Base-by-base conservation (phyloP, 116 monocot genomes). In the Posidonia oceanica region DNA sequence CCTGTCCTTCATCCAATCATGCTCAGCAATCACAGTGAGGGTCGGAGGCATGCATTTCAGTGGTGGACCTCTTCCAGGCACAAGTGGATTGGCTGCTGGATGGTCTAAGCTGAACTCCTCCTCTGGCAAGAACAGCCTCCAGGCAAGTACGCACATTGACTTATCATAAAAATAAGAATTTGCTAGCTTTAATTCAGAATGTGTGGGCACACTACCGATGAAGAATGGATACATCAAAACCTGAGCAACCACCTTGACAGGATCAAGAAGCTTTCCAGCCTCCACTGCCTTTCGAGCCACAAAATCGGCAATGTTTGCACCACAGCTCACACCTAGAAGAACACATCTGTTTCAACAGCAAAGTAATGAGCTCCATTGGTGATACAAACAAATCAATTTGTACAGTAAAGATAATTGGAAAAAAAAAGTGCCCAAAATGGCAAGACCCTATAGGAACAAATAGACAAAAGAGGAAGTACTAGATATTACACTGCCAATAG, bases 161-260 rank as follows among this genome's bases (percentile, higher is more conserved):
- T 95, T 95, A 71, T 95, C 91, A 18, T 81, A 95, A 78, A 95
- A 95, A 63, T 95, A 95, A 63, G 95, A 91, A 72, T 95, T 95
- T 21, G 95, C 84, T 17, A 95, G 86, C 68, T 79, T 88, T 76
- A 88, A 66, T 71, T 95, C 95, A 3, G 95, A 95, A 16, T 86
- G 88, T 17, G 95, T 95, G 20, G 95, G 88, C 14, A 86, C 70
- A 18, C 82, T 81, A 41, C 95, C 95, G 3, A 88, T 86, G 79
- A 95, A 91, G 78, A 95, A 95, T 36, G 95, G 95, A 61, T 91
- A 95, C 88, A 95, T 86, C 17, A 95, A 77, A 37, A 95, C 91
- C 75, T 95, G 95, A 3, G 95, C 95, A 7, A 95, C 95, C 12
- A 95, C 84, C 73, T 88, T 91, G 8, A 95, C 75, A 3, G 95